Evolutionary conservation across 108 stramenopile genomes (phyloP), one percentile per base, ranked within the genome.

Genomic region (Schizochytrium sp.): DNA sequence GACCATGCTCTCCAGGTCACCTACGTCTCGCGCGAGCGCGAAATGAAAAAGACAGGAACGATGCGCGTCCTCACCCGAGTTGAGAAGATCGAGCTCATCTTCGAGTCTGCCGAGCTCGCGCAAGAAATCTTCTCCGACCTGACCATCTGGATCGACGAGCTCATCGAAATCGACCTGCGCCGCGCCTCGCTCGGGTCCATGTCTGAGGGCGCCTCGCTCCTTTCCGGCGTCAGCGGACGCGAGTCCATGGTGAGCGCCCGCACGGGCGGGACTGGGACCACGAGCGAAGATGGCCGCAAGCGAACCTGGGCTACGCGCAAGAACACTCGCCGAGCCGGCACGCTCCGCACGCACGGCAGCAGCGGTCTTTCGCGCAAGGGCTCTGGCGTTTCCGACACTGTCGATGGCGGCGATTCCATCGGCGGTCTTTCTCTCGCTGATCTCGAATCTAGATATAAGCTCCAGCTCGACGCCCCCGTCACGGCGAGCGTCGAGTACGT

Each of bases 11-110:
- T 83, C 25, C 76, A 83, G 51, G 76, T 83, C 51, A 83, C 76
- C 51, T 83, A 45, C 76, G 76, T 83, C n/a, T 45, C 76, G 25
- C 45, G 76, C 48, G 48, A 83, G 76, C 48, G 48, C 76, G 76
- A 83, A 23, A 53, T 53, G 48, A 83, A 53, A 47, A 83, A 83
- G 51, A 53, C 45, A 6, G 76, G 76, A 12, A 83, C 76, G 6
- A 83, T 83, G 48, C 76, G 76, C 51, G 51, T 83, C 51, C 76
- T 83, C 76, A 83, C 76, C 12, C 76, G 76, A 12, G 76, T 83
- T 0, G 76, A 83, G 23, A 83, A 83, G 76, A 12, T 83, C 76
- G 76, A 83, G 51, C 76, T 83, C 23, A 45, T 43, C 43, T 47
- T 53, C 4, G 18, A 83, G 10, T 53, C 76, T 16, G 48, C 45